phyloP scores from a whole-genome alignment of 116 monocot species.

The Papilionanthe hybrid region DNA sequence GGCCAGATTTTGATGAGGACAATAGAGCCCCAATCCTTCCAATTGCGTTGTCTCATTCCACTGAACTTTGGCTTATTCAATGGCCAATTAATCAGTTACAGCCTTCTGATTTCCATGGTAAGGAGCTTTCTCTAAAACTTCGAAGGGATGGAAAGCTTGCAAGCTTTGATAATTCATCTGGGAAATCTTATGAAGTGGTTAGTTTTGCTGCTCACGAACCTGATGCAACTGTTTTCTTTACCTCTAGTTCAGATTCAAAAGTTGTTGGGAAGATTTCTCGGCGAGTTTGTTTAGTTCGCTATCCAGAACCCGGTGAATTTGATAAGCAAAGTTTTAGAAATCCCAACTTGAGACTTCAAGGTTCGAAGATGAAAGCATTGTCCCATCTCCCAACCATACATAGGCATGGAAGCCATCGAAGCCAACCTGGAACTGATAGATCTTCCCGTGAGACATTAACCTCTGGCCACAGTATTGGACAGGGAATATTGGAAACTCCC shows the following conservation, averaged over 20 bases:
- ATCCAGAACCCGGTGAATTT: slow-evolving; percentile 51
- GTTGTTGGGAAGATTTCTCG: slow-evolving; percentile 60
- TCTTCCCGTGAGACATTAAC: slow-evolving; percentile 25
- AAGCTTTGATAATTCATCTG: slow-evolving; percentile 54
- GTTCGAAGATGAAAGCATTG: slow-evolving; percentile 22
- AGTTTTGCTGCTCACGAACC: slow-evolving; percentile 54
- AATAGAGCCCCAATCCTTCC: slow-evolving; percentile 28
- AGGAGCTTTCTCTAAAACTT: slow-evolving; percentile 55
- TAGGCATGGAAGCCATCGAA: slow-evolving; percentile 15
- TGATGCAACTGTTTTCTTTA: slow-evolving; percentile 61
- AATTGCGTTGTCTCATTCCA: slow-evolving; percentile 46
- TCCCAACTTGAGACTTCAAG: slow-evolving; percentile 24
- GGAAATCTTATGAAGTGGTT: slow-evolving; percentile 67
- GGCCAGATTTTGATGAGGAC: slow-evolving; percentile 41
- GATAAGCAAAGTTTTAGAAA: slow-evolving; percentile 11
- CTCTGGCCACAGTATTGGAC: slow-evolving; percentile 18
- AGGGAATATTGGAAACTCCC: slow-evolving; percentile 7
- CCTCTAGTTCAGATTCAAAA: slow-evolving; percentile 54
- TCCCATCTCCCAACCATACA: slow-evolving; percentile 9
- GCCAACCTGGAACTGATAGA: slow-evolving; percentile 4
- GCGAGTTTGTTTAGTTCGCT: slow-evolving; percentile 44
- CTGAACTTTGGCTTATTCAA: slow-evolving; percentile 81
- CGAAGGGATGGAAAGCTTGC: slow-evolving; percentile 46
- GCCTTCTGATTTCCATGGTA: slow-evolving; percentile 61
- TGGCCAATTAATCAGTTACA: slow-evolving; percentile 64